A percentile compares a stretch with the other conserved stretches of the same genome.
phyloP scores from a whole-genome alignment of 176 grass and related monocot genomes.

The Oryza glumipatula region DNA sequence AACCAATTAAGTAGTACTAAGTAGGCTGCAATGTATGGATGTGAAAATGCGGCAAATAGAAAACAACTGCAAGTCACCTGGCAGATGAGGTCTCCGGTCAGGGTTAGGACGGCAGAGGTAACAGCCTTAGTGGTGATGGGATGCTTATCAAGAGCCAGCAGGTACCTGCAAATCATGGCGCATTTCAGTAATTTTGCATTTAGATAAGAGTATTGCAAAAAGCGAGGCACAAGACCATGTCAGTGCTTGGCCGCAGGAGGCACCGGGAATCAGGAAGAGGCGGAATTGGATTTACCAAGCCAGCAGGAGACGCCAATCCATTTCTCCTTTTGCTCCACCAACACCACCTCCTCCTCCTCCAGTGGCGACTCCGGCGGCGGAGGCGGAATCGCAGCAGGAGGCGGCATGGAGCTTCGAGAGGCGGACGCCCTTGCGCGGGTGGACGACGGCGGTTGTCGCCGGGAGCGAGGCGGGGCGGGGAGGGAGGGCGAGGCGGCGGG shows the following conservation, averaged over 20 bases:
- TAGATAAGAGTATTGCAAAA: not conserved
- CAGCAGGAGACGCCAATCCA: conserved; percentile 17
- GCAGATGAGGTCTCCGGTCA: conserved; percentile 71
- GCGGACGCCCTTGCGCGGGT: not conserved
- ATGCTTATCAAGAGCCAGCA: conserved; percentile 61
- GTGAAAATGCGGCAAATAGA: not conserved
- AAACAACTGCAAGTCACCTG: conserved; percentile 45
- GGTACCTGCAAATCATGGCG: conserved; percentile 35
- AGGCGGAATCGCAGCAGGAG: not conserved
- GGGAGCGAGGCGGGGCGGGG: not conserved
- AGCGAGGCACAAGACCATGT: too few relatives aligned
- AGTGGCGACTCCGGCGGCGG: not conserved
- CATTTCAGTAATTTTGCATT: not conserved
- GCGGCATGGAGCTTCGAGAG: conserved; percentile 2
- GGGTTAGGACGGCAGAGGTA: conserved; percentile 63
- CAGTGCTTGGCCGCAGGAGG: not conserved
- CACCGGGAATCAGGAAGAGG: not conserved
- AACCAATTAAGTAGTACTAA: not conserved
- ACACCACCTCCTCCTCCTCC: not conserved
- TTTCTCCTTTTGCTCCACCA: not conserved
- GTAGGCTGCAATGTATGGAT: not conserved
- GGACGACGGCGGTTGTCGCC: not conserved
- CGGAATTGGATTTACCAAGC: conserved; percentile 18
- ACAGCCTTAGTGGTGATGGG: conserved; percentile 66
- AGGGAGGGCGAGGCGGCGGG: not conserved